Percentiles rank a stretch among this genome's conserved stretches.
These are phyloP conservation scores for Mallotus nudiflorus DNA, from an alignment of 345 rosid genomes.

Conservation along the genomic window DNA sequence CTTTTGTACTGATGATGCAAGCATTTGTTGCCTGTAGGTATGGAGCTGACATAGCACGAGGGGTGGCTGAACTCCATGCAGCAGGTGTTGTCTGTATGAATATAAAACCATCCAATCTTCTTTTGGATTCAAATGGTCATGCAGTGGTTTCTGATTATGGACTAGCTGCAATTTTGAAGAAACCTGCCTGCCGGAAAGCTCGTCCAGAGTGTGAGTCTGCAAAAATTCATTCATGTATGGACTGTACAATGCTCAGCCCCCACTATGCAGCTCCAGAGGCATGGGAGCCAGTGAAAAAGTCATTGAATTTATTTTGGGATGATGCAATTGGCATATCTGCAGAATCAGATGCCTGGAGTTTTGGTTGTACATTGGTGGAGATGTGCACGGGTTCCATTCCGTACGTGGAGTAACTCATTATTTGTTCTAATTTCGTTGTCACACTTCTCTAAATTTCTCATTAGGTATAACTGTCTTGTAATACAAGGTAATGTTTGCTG, in stretches of 20 bases:
- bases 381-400: constrained; percentile 99
- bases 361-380: constrained; percentile 97
- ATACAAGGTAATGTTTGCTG: constrained; percentile 15
- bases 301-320: constrained; percentile 86
- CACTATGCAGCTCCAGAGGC: constrained; percentile 97
- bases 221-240: constrained; percentile 73
- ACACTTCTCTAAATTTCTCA: constrained; percentile 1
- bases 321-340: constrained; percentile 83
- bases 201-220: constrained; percentile 63
- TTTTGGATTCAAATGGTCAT: constrained; percentile 72
- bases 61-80: constrained; percentile 95
- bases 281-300: constrained; percentile 96
- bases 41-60: constrained; percentile 92
- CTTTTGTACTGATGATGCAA: constrained; percentile 22
- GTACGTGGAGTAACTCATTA: constrained; percentile 54
- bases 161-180: constrained; percentile 84
- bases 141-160: constrained; percentile 97
- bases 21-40: constrained; percentile 58
- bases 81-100: constrained; percentile 97
- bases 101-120: constrained; percentile 94
- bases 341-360: constrained; percentile 99
- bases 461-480: constrained; percentile 8
- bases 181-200: constrained; percentile 74
- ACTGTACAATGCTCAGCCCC: constrained; percentile 82
- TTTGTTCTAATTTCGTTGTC: constrained; percentile 15